Conservation (phyloP, 192 early-diverging fungal species). For the Spizellomyces sp. region DNA sequence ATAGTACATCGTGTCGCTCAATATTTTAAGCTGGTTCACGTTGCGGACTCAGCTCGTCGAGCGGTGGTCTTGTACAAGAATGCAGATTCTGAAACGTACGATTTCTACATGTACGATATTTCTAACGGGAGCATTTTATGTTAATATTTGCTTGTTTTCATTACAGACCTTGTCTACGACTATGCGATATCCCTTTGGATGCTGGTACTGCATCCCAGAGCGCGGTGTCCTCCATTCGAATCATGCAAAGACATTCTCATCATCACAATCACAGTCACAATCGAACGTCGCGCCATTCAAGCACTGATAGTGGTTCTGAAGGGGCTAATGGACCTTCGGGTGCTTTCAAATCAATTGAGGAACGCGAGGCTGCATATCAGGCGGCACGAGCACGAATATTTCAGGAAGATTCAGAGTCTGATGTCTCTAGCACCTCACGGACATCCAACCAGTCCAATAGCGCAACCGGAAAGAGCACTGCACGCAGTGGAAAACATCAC, state of each 20-base stretch:
- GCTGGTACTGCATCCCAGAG: slow-evolving; percentile 6
- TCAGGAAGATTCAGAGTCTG: slow-evolving; percentile 48
- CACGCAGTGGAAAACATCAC: background rate
- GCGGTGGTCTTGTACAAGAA: slow-evolving; percentile 62
- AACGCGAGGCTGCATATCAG: slow-evolving; percentile 70
- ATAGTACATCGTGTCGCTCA: slow-evolving; percentile 72
- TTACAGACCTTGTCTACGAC: background rate
- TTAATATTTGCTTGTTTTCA: background rate
- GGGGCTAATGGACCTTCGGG: slow-evolving; percentile 41
- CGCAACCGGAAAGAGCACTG: background rate
- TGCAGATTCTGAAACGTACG: slow-evolving; percentile 46
- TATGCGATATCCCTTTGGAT: slow-evolving; percentile 20
- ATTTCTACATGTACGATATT: slow-evolving; percentile 40
- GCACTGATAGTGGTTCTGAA: slow-evolving; percentile 31
- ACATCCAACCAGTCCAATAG: slow-evolving; percentile 11
- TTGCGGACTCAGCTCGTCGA: slow-evolving; percentile 54
- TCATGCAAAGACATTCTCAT: slow-evolving; percentile 48
- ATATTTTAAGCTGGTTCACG: slow-evolving; percentile 67
- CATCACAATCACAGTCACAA: slow-evolving; percentile 21
- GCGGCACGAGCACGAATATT: slow-evolving; percentile 73
- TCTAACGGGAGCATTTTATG: background rate
- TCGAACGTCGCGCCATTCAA: background rate
- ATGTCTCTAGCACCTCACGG: slow-evolving; percentile 26
- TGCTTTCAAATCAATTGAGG: slow-evolving; percentile 60
- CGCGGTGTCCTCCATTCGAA: slow-evolving; percentile 46